Conservation (phyloP, 495 filamentous ascomycete species). For the Hypoxylon intermedium region DNA sequence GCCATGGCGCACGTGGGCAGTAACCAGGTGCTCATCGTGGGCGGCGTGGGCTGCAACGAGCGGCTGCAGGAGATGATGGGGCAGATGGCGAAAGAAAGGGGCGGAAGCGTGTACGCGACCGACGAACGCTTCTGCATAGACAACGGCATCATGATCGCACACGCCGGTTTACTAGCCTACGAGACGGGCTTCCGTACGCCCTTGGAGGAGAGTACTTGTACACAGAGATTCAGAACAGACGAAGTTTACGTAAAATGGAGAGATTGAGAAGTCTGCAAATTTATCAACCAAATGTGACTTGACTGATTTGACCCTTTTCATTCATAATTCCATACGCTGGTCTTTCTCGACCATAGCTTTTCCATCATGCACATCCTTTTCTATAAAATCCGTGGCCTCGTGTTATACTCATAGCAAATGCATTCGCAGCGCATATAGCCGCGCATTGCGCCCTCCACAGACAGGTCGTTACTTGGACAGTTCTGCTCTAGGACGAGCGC, state of each 20-base stretch:
- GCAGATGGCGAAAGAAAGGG: constrained; percentile 87
- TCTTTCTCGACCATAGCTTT: constrained; percentile 22
- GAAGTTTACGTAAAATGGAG: constrained; percentile 93
- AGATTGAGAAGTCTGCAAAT: constrained; percentile 57
- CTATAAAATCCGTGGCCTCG: constrained; percentile 19
- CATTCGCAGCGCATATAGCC: not conserved
- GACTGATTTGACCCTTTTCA: not conserved
- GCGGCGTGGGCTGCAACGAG: constrained; percentile 98
- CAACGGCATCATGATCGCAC: constrained; percentile 99
- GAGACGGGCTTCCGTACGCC: constrained; percentile 76
- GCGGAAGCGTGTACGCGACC: constrained; percentile 90
- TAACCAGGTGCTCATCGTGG: constrained; percentile 89
- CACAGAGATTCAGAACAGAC: constrained; percentile 94
- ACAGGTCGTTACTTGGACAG: constrained; percentile 4
- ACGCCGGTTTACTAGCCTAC: constrained; percentile 88
- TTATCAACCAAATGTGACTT: not conserved
- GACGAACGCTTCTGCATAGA: constrained; percentile 98
- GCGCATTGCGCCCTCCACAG: constrained; percentile 7
- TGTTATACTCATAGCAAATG: constrained; percentile 16
- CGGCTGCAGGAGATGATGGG: constrained; percentile 98
- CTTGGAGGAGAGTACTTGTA: constrained; percentile 84
- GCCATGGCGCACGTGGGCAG: constrained; percentile 98
- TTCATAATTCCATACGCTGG: constrained; percentile 15
- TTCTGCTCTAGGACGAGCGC: not conserved
- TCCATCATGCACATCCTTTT: constrained; percentile 17